Conservation (phyloP, 2,329 filamentous ascomycete species). For the Cercospora zeae-maydis region DNA sequence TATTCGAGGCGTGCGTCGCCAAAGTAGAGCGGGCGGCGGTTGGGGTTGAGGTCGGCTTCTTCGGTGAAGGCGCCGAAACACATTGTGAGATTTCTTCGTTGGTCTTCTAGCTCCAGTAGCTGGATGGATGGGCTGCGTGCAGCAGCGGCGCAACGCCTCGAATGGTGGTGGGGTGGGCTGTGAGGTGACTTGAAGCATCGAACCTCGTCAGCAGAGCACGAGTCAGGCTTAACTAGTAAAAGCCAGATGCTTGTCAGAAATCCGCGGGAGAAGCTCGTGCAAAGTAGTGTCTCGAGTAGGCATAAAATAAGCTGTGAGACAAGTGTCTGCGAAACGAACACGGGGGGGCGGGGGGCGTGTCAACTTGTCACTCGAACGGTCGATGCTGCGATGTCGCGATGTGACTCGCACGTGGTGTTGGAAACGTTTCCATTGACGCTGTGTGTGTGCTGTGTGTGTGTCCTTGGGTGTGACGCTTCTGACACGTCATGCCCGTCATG, state of each 20-base stretch:
- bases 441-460: background rate
- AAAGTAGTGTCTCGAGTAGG: background rate
- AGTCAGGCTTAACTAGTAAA: background rate
- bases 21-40: constrained; percentile 8
- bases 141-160: background rate
- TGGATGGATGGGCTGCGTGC: background rate
- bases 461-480: constrained; percentile 5
- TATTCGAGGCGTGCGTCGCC: constrained; percentile 8
- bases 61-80: constrained; percentile 11
- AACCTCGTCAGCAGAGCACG: background rate
- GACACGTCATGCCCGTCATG: constrained; percentile 4
- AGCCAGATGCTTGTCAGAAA: constrained; percentile 10
- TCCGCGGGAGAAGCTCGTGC: background rate
- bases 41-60: constrained; percentile 8
- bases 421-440: constrained; percentile 4
- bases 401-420: constrained; percentile 6
- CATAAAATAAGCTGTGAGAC: constrained; percentile 6
- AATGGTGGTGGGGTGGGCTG: background rate
- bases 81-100: background rate
- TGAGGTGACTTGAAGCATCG: background rate
- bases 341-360: no score
- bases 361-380: background rate
- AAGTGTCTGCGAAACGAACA: background rate
- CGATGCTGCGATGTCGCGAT: background rate
- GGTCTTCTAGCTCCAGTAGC: background rate